A percentile compares a stretch with the other conserved stretches of the same genome.
Conservation (phyloP, 371 early-diverging fungal species). For the Mortierella sp. region DNA sequence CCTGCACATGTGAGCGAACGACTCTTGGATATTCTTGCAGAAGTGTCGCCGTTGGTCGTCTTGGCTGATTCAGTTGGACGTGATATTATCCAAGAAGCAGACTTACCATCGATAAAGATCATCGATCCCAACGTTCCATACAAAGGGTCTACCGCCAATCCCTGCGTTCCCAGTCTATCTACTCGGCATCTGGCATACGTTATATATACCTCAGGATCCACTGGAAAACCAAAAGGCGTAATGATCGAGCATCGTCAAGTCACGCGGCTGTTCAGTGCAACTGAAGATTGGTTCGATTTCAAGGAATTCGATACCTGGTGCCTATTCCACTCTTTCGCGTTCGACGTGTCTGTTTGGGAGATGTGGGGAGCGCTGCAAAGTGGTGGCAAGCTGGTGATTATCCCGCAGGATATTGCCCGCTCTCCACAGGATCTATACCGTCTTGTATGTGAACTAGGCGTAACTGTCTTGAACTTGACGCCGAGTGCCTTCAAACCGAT, state of each 20-base stretch:
- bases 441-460: too few relatives aligned
- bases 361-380: too few relatives aligned
- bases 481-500: too few relatives aligned
- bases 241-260: conserved; percentile 17
- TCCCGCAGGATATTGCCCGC: too few relatives aligned
- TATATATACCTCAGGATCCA: conserved; percentile 62
- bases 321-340: neutral
- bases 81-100: neutral
- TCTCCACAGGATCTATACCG: too few relatives aligned
- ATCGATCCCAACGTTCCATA: conserved; percentile 2
- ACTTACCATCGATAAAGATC: neutral
- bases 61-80: neutral
- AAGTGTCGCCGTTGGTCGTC: conserved; percentile 1
- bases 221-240: conserved; percentile 62
- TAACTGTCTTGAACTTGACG: too few relatives aligned
- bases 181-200: conserved; percentile 17
- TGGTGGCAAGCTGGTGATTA: too few relatives aligned
- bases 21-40: conserved; percentile 3
- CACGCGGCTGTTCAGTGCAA: neutral
- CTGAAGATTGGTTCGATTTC: too few relatives aligned
- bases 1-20: conserved; percentile 15
- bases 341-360: too few relatives aligned
- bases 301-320: neutral
- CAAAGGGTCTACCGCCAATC: neutral
- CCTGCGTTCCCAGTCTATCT: neutral